Base-by-base conservation (phyloP, 148 eudicot species). In the Nyssa sinensis region DNA sequence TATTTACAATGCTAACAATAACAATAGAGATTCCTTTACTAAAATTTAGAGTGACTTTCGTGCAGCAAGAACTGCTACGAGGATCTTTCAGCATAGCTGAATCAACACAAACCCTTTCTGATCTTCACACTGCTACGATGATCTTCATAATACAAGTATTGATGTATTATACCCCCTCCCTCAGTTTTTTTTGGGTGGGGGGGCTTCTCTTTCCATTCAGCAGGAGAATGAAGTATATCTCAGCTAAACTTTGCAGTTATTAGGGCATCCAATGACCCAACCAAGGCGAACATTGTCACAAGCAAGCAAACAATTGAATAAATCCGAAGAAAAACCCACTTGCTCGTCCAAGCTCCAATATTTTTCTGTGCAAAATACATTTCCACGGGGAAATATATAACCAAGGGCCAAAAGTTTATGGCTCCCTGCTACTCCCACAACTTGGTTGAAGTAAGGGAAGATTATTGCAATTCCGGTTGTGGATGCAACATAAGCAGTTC, bases 371-470 rank as follows among this genome's bases (percentile, higher is more conserved):
- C 81, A 31, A 84, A 30, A 77, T 86, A 86, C 90, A 88, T 86
- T 77, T 84, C 84, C 41, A 78, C 77, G 2, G 92, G 92, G 72
- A 88, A 88, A 71, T 76, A 88, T 69, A 89, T 78, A 25, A 83
- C 79, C 69, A 89, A 59, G 0, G 93, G 93, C 93, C 93, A 89
- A 72, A 85, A 87, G 71, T 60, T 79, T 25, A 89, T 16, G n/a
- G 93, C 86, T 69, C 90, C 93, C n/a, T 3, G 83, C 72, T 23
- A 89, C 79, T 69, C 87, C 93, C 49, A 87, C 60, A 19, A 86
- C 89, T 76, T 88, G 81, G 74, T 88, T 86, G 75, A 86, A 88
- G 84, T 88, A 88, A 17, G 90, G 92, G 57, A 88, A 86, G 33
- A 37, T 8, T 44, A 88, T 69, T 7, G 88, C 92, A 8, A 84